Conservation (phyloP, 768 basidiomycete genomes). For the Rhizopogon vesiculosus region DNA sequence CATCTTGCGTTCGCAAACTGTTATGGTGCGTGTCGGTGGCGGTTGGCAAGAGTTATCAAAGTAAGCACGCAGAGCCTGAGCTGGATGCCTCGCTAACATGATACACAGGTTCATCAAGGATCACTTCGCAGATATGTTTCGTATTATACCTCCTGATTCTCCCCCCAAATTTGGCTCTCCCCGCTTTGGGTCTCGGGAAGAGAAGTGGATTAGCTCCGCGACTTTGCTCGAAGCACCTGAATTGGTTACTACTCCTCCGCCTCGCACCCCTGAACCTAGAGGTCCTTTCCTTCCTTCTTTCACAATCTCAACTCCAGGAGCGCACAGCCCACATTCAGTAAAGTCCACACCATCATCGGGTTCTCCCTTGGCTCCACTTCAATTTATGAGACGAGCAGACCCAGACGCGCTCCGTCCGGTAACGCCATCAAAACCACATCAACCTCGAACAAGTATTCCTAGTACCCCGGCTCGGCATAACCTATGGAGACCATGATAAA, state of each 20-base stretch:
- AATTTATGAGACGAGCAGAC: constrained; percentile 82
- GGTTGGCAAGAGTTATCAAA: constrained; percentile 92
- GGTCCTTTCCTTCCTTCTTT: constrained; percentile 60
- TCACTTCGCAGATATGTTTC: constrained; percentile 82
- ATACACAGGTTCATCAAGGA: constrained; percentile 72
- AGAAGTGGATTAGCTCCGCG: constrained; percentile 82
- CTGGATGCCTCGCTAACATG: constrained; percentile 5
- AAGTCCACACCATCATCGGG: constrained; percentile 56
- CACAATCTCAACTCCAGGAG: constrained; percentile 46
- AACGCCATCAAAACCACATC: constrained; percentile 63
- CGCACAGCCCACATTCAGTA: constrained; percentile 40
- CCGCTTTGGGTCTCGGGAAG: constrained; percentile 43
- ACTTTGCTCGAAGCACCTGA: constrained; percentile 60
- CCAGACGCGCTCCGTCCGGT: constrained; percentile 52
- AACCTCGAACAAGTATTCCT: constrained; percentile 35
- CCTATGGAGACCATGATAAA: constrained; percentile 59
- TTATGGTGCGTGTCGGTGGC: constrained; percentile 96
- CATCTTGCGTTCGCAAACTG: constrained; percentile 85
- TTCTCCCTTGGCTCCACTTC: constrained; percentile 74
- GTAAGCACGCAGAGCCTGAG: constrained; percentile 38
- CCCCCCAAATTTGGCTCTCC: constrained; percentile 43
- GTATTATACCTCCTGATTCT: constrained; percentile 60
- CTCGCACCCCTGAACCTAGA: constrained; percentile 67
- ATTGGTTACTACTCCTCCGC: constrained; percentile 31
- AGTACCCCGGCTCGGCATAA: constrained; percentile 47